Base-by-base conservation (phyloP, 2,329 filamentous ascomycete genomes). In the Knoxdaviesia capensis region DNA sequence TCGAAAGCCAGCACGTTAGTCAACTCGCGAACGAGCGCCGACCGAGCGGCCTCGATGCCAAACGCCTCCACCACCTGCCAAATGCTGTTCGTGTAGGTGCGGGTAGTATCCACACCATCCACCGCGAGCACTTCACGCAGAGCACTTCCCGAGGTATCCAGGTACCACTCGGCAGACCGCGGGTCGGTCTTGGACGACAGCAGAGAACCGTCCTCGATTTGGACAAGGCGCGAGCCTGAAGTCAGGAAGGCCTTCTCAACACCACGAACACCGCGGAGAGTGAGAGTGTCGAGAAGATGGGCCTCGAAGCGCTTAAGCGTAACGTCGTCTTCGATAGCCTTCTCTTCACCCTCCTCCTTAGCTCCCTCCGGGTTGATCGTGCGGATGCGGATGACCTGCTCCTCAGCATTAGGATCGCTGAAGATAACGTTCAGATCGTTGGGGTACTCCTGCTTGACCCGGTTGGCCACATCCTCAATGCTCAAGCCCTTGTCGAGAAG, bases 361-460 rank as follows among this genome's bases (percentile, higher is more conserved):
- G 78, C 74, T 40, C 80, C 78, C 40, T 74, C 70, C 47, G 74
- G 67, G 32, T 68, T 64, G 47, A 92, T 75, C 52, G 87, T 80
- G 48, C 90, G 82, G 49, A 94, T 80, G 57, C 90, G 90, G 51
- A 98, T 85, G 38, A 96, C 80, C 57, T 92, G 86, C 56, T 92
- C 78, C 49, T 94, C 87, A 7, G 88, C 87, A 58, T 98, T 98
- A 66, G 94, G 90, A 59, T 98, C 90, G 60, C 86, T 94, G 68
- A 93, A 94, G 46, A 98, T 87, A 49, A 98, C 78, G 9, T 85
- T 85, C 51, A 96, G 65, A 58, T 94, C 86, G 47, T 71, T 76
- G 20, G 76, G 71, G 55, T 93, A 98, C 42, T 86, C 79, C 49
- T 87, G 76, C 65, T 92, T 94, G 62, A 98, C 90, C 54, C 77